Evolutionary conservation across 2,329 filamentous ascomycete genomes (phyloP).

Genomic region (Penicillium sp.): DNA sequence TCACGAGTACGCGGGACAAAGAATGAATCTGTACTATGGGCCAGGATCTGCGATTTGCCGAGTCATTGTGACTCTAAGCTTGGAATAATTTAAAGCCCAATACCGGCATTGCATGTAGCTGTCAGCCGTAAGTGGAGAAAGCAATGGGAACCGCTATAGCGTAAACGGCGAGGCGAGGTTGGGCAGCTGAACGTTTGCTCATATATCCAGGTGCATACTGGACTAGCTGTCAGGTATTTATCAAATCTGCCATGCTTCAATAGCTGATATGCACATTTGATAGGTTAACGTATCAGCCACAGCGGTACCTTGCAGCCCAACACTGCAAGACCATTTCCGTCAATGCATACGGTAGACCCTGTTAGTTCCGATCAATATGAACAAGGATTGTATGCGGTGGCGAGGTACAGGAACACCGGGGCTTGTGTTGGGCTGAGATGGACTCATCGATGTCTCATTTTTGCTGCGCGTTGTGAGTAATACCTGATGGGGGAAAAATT

Average conservation of each 20-base stretch:
- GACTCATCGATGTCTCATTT: not conserved
- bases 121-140: not conserved
- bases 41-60: not conserved
- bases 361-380: not conserved
- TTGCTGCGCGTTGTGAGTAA: not conserved
- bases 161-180: not conserved
- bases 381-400: not conserved
- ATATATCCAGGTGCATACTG: not conserved
- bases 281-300: constrained; percentile 7
- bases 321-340: constrained; percentile 2
- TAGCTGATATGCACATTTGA: constrained; percentile 3
- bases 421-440: not conserved
- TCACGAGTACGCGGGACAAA: not conserved
- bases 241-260: not conserved
- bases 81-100: not conserved
- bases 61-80: not conserved
- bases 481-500: not conserved
- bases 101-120: not conserved
- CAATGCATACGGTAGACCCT: not conserved
- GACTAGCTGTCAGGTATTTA: not conserved
- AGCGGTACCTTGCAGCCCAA: constrained; percentile 11
- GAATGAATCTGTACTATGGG: not conserved
- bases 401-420: constrained; percentile 1
- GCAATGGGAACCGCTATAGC: not conserved
- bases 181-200: not conserved